phyloP scores from a whole-genome alignment of 345 rosid species.

The Euphorbia pulcherrima region DNA sequence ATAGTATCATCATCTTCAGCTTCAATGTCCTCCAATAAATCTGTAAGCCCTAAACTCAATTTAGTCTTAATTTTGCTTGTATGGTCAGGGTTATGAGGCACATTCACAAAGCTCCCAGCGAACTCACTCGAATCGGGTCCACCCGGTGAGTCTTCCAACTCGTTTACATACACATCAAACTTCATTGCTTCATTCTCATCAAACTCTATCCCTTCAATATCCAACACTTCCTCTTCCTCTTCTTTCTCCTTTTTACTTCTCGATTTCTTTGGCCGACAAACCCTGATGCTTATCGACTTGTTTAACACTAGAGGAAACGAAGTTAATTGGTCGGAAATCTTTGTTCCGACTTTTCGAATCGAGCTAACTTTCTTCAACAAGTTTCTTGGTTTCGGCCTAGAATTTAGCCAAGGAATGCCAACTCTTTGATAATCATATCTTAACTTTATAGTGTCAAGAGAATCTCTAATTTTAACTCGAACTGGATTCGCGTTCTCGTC shows the following conservation, averaged over 20 bases:
- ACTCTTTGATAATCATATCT: conserved; percentile 48
- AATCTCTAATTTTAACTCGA: conserved; percentile 51
- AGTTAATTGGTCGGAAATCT: conserved; percentile 1
- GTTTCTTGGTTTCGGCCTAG: conserved; percentile 48
- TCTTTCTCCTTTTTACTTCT: conserved; percentile 17
- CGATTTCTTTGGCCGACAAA: conserved; percentile 17
- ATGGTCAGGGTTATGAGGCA: conserved; percentile 47
- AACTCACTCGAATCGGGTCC: conserved; percentile 44
- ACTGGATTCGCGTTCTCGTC: conserved; percentile 57
- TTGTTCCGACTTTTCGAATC: conserved; percentile 13
- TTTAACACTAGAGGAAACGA: conserved; percentile 14
- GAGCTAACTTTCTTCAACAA: conserved; percentile 15
- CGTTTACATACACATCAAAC: conserved; percentile 53
- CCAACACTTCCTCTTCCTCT: conserved; percentile 35
- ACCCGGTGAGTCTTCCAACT: conserved; percentile 28
- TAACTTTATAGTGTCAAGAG: conserved; percentile 35
- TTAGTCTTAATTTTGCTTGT: conserved; percentile 36
- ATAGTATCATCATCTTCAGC: conserved; percentile 50
- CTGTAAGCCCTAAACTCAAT: conserved; percentile 43
- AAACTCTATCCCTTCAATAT: conserved; percentile 40
- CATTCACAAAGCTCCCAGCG: conserved; percentile 56
- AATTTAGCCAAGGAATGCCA: conserved; percentile 46
- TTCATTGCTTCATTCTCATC: conserved; percentile 38
- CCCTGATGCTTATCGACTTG: conserved; percentile 9
- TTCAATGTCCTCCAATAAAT: conserved; percentile 50